Base-by-base conservation (phyloP, 331 rosid species). In the Spiraea crenata region DNA sequence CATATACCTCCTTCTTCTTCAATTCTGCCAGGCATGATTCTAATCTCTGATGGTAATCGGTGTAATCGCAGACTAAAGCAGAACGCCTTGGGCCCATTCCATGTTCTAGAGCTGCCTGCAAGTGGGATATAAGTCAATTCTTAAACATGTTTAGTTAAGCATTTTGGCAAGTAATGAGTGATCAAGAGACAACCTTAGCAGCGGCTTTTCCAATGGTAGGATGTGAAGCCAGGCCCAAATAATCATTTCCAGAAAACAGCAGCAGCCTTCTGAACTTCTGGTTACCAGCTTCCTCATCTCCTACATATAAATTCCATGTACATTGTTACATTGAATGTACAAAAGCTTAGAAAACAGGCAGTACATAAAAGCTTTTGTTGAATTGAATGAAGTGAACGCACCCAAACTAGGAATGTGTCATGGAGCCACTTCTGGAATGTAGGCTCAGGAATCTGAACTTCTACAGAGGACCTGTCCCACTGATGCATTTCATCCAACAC, bases 61-160 rank as follows among this genome's bases (percentile, higher is more conserved):
- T 93, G 82, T 93, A 93, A 20, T 97, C 99, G 76, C 97, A 91
- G 16, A 87, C 85, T 51, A 91, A 89, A 71, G 99, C 96, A 60
- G 99, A 93, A 34, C 99, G 96, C 81, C 97, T 86, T 37, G 99
- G 99, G 58, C 99, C 97, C 99, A 93, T 93, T 77, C 97, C 92
- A 67, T 85, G 87, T 81, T 91, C 85, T 67, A 50, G 78, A 47
- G 97, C 96, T 14, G 96, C 97, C 99, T 93, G 76, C n/a, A n/a
- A n/a, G n/a, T n/a, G n/a, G n/a, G n/a, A n/a, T n/a, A n/a, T n/a
- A n/a, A n/a, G n/a, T n/a, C n/a, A n/a, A n/a, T n/a, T n/a, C n/a
- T n/a, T n/a, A n/a, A n/a, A n/a, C n/a, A n/a, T n/a, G n/a, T n/a
- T n/a, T n/a, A n/a, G n/a, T n/a, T n/a, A n/a, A n/a, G n/a, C n/a